Percentiles rank a stretch among this genome's conserved stretches.
Evolutionary conservation across 345 rosid genomes (phyloP).

Genomic region (Sapria himalayana): DNA sequence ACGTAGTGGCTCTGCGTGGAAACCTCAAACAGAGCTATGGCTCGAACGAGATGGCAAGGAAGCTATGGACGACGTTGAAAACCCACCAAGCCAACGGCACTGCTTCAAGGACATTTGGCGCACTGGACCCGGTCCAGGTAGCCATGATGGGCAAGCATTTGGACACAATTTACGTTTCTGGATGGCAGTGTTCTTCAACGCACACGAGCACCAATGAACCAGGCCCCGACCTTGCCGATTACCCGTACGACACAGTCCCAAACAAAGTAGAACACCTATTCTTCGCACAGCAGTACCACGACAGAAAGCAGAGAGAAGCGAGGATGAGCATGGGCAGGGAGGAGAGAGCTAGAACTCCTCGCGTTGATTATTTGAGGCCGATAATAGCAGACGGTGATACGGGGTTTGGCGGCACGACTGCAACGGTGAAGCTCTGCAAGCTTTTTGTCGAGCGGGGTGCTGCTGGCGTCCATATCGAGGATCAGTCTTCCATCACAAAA

Average conservation of each 20-base stretch:
- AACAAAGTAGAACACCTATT: slow-evolving; percentile 91
- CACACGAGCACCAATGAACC: slow-evolving; percentile 83
- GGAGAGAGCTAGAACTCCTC: slow-evolving; percentile 65
- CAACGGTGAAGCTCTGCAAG: slow-evolving; percentile 89
- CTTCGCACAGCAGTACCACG: slow-evolving; percentile 88
- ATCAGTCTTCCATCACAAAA: slow-evolving; percentile 84
- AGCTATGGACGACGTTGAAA: slow-evolving; percentile 80
- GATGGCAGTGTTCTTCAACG: slow-evolving; percentile 99
- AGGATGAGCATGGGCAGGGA: slow-evolving; percentile 78
- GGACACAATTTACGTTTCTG: slow-evolving; percentile 78
- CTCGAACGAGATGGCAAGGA: slow-evolving; percentile 76
- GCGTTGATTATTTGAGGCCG: slow-evolving; percentile 77
- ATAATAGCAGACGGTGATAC: slow-evolving; percentile 97
- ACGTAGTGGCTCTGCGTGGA: slow-evolving; percentile 74
- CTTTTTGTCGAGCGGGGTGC: slow-evolving; percentile 90
- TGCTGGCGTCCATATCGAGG: slow-evolving; percentile 90
- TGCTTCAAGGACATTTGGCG: slow-evolving; percentile 82
- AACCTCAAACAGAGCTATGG: slow-evolving; percentile 60
- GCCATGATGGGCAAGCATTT: slow-evolving; percentile 93
- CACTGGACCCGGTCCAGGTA: slow-evolving; percentile 86
- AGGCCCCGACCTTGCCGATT: slow-evolving; percentile 95
- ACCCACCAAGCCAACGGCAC: slow-evolving; percentile 77
- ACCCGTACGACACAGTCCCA: slow-evolving; percentile 87
- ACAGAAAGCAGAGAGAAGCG: slow-evolving; percentile 78
- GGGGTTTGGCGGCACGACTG: slow-evolving; percentile 84